Conservation (phyloP, 345 rosid species). For the Rubroshorea leprosula region DNA sequence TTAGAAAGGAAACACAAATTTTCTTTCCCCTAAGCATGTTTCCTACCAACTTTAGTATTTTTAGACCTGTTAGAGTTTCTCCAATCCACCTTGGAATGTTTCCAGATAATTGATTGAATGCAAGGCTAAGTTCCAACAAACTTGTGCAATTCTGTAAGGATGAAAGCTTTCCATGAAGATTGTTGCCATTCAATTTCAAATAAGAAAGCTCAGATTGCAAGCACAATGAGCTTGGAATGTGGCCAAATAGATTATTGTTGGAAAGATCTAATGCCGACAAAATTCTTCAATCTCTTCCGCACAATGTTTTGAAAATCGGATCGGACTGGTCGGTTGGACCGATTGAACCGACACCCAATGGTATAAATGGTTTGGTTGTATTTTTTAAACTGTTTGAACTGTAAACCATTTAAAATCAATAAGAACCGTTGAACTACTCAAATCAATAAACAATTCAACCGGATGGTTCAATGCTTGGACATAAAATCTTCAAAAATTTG, state of each 20-base stretch:
- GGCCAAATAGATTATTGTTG: conserved; percentile 19
- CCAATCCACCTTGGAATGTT: conserved; percentile 10
- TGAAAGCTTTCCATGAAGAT: conserved; percentile 13
- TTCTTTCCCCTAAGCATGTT: background rate
- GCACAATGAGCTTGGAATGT: conserved; percentile 17
- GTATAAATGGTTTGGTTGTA: no score
- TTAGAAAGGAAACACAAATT: background rate
- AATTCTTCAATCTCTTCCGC: no score
- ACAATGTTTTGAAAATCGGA: no score
- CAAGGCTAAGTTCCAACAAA: conserved; percentile 18
- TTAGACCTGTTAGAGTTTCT: background rate
- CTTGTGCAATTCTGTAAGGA: background rate
- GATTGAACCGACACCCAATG: no score
- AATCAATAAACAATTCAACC: no score
- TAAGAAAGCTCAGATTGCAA: background rate
- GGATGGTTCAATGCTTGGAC: no score
- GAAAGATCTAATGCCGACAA: conserved; percentile 9
- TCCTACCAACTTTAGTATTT: background rate
- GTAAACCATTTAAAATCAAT: no score
- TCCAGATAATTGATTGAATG: conserved; percentile 24
- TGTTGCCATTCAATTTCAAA: conserved; percentile 6
- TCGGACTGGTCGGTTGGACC: no score
- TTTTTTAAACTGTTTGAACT: no score
- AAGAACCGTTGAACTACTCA: no score
- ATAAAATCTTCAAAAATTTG: no score